phyloP scores from a whole-genome alignment of 768 basidiomycete species.

The Mycena latifolia region DNA sequence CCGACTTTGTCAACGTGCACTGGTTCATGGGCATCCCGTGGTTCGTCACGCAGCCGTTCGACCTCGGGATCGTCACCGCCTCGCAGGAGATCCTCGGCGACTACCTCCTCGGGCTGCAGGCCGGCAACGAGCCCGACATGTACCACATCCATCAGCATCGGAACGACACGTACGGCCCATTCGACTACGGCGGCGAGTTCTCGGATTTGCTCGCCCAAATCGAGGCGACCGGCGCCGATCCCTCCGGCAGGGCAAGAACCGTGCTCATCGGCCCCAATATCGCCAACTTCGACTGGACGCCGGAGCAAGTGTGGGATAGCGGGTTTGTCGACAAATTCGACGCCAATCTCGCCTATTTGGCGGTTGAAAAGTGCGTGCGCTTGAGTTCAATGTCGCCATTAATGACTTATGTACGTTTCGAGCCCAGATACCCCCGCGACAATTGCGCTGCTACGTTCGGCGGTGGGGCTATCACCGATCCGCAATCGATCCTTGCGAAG shows the following conservation, averaged over 20 bases:
- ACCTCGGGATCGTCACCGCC: constrained; percentile 8
- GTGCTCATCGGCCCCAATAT: constrained; percentile 61
- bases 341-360: constrained; percentile 51
- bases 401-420: not conserved
- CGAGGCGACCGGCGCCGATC: constrained; percentile 4
- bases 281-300: constrained; percentile 48
- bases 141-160: not conserved
- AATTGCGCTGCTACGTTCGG: constrained; percentile 44
- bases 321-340: constrained; percentile 47
- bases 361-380: constrained; percentile 47
- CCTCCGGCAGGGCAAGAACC: constrained; percentile 23
- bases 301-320: constrained; percentile 47
- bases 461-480: constrained; percentile 37
- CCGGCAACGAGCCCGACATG: no score
- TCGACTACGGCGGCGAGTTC: not conserved
- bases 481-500: constrained; percentile 54
- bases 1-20: constrained; percentile 54
- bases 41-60: constrained; percentile 23
- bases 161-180: not conserved
- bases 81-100: constrained; percentile 26
- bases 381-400: not conserved
- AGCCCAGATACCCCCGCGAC: constrained; percentile 48
- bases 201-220: not conserved
- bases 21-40: constrained; percentile 58
- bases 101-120: constrained; percentile 20